These are phyloP conservation scores for Notholithocarpus densiflorus DNA, from an alignment of 306 rosid genomes.

Conservation along the genomic window DNA sequence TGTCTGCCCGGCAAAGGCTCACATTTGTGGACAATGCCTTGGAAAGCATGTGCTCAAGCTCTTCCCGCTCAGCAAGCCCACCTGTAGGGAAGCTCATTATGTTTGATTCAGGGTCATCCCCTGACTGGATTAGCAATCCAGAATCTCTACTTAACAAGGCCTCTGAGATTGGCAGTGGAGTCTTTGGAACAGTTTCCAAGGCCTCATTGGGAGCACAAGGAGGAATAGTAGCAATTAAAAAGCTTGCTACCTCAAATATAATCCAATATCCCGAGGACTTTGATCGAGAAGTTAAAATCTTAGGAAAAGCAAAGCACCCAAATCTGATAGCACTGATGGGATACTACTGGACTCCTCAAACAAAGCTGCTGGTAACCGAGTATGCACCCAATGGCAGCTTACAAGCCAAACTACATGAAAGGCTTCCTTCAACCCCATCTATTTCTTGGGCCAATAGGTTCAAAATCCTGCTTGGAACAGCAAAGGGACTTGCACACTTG, in stretches of 20 bases:
- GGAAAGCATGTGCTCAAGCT: slow-evolving; percentile 89
- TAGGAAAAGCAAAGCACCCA: slow-evolving; percentile 68
- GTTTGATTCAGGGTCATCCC: slow-evolving; percentile 51
- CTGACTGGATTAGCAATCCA: slow-evolving; percentile 44
- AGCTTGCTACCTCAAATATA: slow-evolving; percentile 57
- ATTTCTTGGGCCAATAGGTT: slow-evolving; percentile 69
- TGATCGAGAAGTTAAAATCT: slow-evolving; percentile 63
- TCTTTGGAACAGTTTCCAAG: slow-evolving; percentile 85
- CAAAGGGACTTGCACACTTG: slow-evolving; percentile 70
- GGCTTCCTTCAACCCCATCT: slow-evolving; percentile 51
- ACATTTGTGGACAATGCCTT: slow-evolving; percentile 68
- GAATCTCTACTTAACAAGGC: slow-evolving; percentile 70
- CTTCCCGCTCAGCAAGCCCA: slow-evolving; percentile 61
- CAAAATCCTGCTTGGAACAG: slow-evolving; percentile 73
- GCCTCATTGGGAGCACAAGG: slow-evolving; percentile 64
- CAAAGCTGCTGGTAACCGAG: slow-evolving; percentile 63
- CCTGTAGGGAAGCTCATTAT: slow-evolving; percentile 73
- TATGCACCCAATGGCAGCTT: slow-evolving; percentile 68
- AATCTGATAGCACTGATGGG: slow-evolving; percentile 66
- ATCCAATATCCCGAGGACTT: slow-evolving; percentile 70
- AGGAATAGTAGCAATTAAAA: slow-evolving; percentile 67
- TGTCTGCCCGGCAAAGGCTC: slow-evolving; percentile 66
- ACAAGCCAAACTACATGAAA: slow-evolving; percentile 65
- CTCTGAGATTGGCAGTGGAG: slow-evolving; percentile 81
- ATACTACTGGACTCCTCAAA: slow-evolving; percentile 77